phyloP scores from a whole-genome alignment of 768 basidiomycete genomes.

The Sarcomyxa edulis region DNA sequence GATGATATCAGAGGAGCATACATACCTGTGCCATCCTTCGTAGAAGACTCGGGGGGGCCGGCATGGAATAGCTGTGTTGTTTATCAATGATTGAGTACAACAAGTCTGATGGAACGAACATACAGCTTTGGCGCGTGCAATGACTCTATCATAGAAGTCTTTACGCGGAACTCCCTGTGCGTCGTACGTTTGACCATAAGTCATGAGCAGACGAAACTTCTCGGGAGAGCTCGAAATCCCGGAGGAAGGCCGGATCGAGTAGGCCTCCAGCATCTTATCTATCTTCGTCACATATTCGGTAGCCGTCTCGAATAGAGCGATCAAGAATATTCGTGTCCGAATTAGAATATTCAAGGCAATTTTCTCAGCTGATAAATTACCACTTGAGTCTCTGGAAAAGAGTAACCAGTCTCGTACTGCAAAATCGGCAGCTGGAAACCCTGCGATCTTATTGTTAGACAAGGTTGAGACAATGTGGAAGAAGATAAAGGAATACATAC shows the following conservation, averaged over 20 bases:
- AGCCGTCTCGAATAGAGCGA: constrained; percentile 1
- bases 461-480: not conserved
- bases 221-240: not conserved
- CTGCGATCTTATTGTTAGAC: not conserved
- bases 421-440: constrained; percentile 2
- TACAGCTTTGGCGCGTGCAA: too few relatives aligned
- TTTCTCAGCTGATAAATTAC: not conserved
- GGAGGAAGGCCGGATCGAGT: not conserved
- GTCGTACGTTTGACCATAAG: too few relatives aligned
- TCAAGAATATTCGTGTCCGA: not conserved
- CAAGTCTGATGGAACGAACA: too few relatives aligned
- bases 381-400: not conserved
- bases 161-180: too few relatives aligned
- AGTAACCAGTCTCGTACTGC: constrained; percentile 2
- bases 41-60: too few relatives aligned
- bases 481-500: not conserved
- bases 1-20: too few relatives aligned
- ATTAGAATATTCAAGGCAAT: too few relatives aligned
- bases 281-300: not conserved
- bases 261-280: not conserved
- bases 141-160: too few relatives aligned
- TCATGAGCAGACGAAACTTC: too few relatives aligned
- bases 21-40: too few relatives aligned
- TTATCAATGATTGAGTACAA: too few relatives aligned
- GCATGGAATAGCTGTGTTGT: too few relatives aligned